Conservation (phyloP, 2,329 filamentous ascomycete genomes). For the Aspergillus luchuensis region DNA sequence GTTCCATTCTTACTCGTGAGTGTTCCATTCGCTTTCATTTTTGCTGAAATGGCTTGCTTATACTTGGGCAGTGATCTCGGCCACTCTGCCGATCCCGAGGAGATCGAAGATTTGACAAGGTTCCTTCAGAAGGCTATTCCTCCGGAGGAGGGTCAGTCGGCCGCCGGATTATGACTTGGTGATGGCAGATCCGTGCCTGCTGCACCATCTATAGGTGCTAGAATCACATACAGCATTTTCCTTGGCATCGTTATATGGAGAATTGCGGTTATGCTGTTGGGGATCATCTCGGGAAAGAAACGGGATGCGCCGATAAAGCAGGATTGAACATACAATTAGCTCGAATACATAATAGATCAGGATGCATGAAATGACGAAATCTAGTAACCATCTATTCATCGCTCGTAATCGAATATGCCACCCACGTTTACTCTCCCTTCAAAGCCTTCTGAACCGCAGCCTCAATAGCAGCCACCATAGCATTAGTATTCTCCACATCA, state of each 20-base stretch:
- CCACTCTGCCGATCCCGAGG: slow-evolving; percentile 74
- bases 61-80: slow-evolving; percentile 59
- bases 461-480: slow-evolving; percentile 31
- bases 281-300: slow-evolving; percentile 12
- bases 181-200: slow-evolving; percentile 2
- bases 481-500: slow-evolving; percentile 32
- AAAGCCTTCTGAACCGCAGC: slow-evolving; percentile 28
- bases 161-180: slow-evolving; percentile 41
- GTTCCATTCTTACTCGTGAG: slow-evolving; percentile 74
- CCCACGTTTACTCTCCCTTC: slow-evolving; percentile 1
- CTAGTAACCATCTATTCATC: neutral
- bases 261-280: slow-evolving; percentile 26
- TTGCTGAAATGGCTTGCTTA: neutral
- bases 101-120: slow-evolving; percentile 78
- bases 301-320: slow-evolving; percentile 13
- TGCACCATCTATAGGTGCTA: neutral
- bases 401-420: neutral
- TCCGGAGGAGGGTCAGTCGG: slow-evolving; percentile 36
- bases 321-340: slow-evolving; percentile 2
- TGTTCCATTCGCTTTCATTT: slow-evolving; percentile 17
- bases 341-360: neutral
- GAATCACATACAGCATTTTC: slow-evolving; percentile 22
- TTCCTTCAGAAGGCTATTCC: slow-evolving; percentile 60
- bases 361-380: neutral
- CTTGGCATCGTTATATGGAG: slow-evolving; percentile 31